Evolutionary conservation across 2,329 filamentous ascomycete genomes (phyloP).

Genomic region (Talaromyces sp.): DNA sequence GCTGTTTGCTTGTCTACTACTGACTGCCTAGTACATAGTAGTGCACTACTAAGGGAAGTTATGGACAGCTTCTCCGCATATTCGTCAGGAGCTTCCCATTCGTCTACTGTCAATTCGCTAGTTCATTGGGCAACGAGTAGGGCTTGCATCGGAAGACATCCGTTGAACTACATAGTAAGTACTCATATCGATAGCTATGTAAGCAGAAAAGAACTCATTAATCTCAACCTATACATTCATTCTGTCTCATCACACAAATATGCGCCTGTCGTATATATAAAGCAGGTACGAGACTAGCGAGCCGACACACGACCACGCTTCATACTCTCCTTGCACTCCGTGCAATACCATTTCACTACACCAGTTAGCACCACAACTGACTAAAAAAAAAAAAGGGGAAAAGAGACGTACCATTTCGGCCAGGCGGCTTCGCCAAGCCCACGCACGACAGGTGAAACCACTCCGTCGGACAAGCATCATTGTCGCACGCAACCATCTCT

Average conservation of each 20-base stretch:
- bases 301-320: conserved; percentile 45
- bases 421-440: conserved; percentile 73
- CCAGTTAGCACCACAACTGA: conserved; percentile 39
- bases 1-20: not conserved
- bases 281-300: not conserved
- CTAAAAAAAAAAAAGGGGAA: not conserved
- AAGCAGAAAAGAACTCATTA: not conserved
- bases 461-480: conserved; percentile 67
- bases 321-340: conserved; percentile 69
- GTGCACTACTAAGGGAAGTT: not conserved
- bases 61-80: not conserved
- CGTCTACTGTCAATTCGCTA: not conserved
- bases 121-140: not conserved
- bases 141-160: not conserved
- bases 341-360: conserved; percentile 71
- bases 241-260: not conserved
- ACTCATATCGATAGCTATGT: not conserved
- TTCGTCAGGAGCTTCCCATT: not conserved
- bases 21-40: too few relatives aligned
- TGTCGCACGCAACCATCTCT: conserved; percentile 80
- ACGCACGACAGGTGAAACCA: conserved; percentile 85
- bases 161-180: not conserved
- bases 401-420: conserved; percentile 63
- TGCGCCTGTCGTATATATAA: not conserved
- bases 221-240: not conserved